phyloP scores from a whole-genome alignment of 805 yeast species.

The Wickerhamiella kurtzmanii region DNA sequence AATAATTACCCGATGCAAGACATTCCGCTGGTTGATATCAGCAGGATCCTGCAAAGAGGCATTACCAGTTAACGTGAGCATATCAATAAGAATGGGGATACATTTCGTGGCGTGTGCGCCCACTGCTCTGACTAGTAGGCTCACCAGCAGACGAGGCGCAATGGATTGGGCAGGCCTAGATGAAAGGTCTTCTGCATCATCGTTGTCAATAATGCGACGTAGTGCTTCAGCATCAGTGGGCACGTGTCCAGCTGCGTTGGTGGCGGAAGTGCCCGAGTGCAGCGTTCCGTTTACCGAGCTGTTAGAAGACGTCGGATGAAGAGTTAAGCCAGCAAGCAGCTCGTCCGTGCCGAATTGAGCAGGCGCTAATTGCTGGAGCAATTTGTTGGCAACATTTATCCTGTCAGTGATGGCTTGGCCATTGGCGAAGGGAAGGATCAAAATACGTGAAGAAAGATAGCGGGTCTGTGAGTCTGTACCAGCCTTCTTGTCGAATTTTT shows the following conservation, averaged over 20 bases:
- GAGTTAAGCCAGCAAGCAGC: conserved; percentile 5
- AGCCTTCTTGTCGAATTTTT: conserved; percentile 75
- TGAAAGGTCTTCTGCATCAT: conserved; percentile 35
- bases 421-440: conserved; percentile 65
- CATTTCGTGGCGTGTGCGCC: conserved; percentile 43
- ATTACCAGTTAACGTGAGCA: neutral
- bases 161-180: conserved; percentile 31
- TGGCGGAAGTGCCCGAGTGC: neutral
- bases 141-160: conserved; percentile 34
- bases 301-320: conserved; percentile 2
- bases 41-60: conserved; percentile 38
- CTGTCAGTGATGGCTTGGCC: conserved; percentile 45
- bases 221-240: conserved; percentile 1
- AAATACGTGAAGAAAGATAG: conserved; percentile 53
- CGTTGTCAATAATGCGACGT: conserved; percentile 25
- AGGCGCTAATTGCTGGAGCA: conserved; percentile 22
- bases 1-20: conserved; percentile 73
- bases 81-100: conserved; percentile 35
- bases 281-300: conserved; percentile 1
- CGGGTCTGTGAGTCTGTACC: conserved; percentile 44
- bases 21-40: conserved; percentile 71
- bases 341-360: conserved; percentile 7
- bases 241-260: neutral
- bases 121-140: conserved; percentile 16
- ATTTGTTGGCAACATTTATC: conserved; percentile 27